Evolutionary conservation across 2,329 filamentous ascomycete genomes (phyloP), one percentile per base, ranked within the genome.

Genomic region (Aspergillus sp.): DNA sequence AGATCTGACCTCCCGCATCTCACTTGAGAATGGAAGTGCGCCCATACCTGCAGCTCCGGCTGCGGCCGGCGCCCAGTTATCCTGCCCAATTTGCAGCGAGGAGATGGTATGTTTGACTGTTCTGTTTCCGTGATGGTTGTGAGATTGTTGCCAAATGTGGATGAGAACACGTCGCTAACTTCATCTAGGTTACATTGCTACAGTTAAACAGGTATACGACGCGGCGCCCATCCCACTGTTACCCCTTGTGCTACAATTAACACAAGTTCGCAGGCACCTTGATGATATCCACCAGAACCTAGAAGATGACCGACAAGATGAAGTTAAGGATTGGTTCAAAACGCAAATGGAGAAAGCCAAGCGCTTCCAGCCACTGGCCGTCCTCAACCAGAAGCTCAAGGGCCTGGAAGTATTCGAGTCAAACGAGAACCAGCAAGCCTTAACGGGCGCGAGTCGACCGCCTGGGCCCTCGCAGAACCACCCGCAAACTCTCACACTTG

Each of bases 51-150:
- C 74, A 17, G 73, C 73, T 48, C 81, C 82, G 62, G 81, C 78
- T 48, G 82, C 85, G 52, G 78, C 85, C 55, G 85, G 83, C 64
- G 85, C 85, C 63, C 84, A 84, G 73, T 85, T 99, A 58, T 86
- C 93, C 55, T 99, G 95, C 74, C 95, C 95, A n/a, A 99, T 99
- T 71, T 99, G 95, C 76, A 92, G 88, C 66, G 96, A 98, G 77
- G 93, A 97, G 75, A 99, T 99, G 95, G 92, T 95, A 78, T 41
- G 55, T 30, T 12, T 62, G 78, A 68, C 45, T 11, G 26, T 30
- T 30, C 51, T 34, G 20, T 38, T 18, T n/a, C 17, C 22, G 15
- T 38, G n/a, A 4, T 30, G 53, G 22, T 17, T 44, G 43, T n/a
- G 13, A 18, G 26, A 11, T 18, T 22, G 9, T 41, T 12, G 15